These are phyloP conservation scores for Fagopyrum tataricum DNA, from an alignment of 148 eudicot genomes.

Conservation along the genomic window DNA sequence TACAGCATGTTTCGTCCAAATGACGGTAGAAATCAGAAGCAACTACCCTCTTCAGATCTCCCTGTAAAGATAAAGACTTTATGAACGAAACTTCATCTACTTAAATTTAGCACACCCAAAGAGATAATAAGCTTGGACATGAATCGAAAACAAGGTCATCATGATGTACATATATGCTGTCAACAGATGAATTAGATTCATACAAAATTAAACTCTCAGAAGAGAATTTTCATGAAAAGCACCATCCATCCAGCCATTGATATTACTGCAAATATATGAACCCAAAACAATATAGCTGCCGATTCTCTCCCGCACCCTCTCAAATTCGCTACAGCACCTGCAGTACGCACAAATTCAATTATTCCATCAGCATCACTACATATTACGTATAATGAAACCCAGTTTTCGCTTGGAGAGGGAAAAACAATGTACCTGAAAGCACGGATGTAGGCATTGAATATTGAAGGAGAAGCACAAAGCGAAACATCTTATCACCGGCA, in stretches of 20 bases:
- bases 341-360: neutral
- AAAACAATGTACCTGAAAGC: slow-evolving; percentile 60
- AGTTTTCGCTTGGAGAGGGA: neutral
- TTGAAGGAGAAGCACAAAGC: slow-evolving; percentile 91
- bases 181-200: no score
- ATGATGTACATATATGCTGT: no score
- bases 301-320: slow-evolving; percentile 96
- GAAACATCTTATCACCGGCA: slow-evolving; percentile 90
- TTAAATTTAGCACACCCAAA: neutral
- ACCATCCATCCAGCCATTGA: slow-evolving; percentile 96
- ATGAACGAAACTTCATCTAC: neutral
- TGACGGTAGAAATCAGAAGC: no score
- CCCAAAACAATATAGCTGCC: slow-evolving; percentile 95
- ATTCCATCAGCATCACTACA: neutral
- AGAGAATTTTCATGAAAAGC: slow-evolving; percentile 66
- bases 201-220: slow-evolving; percentile 21
- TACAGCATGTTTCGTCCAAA: no score
- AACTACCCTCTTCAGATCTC: no score
- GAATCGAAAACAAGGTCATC: neutral
- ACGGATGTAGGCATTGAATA: slow-evolving; percentile 97
- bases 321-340: slow-evolving; percentile 91
- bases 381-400: neutral
- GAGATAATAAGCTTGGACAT: neutral
- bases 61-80: neutral
- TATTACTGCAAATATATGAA: slow-evolving; percentile 84